Evolutionary conservation across 2,329 filamentous ascomycete species (phyloP), one percentile per base, ranked within the genome.

Genomic region (Cryphonectria radicalis): DNA sequence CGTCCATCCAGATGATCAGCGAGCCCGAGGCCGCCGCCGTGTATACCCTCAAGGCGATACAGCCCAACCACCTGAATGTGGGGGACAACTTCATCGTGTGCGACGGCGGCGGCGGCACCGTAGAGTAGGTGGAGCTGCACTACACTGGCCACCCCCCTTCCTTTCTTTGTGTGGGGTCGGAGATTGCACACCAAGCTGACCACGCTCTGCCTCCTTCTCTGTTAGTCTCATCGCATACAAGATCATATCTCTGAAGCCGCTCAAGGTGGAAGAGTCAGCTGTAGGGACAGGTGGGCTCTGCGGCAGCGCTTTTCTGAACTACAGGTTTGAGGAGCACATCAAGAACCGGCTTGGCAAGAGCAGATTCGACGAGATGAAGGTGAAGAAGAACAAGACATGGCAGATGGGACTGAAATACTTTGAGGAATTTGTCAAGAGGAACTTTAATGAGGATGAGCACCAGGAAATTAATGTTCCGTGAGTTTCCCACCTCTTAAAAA

Each of bases 341-440:
- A 87, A 88, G 75, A 84, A 81, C 69, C 87, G 92, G 1, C 87
- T 95, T 13, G 93, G 93, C 1, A 84, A 86, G 53, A 87, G 87
- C 46, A 84, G 87, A 4, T 94, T 94, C 77, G 88, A 91, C 42
- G 88, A 90, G 80, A 94, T 95, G 91, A 92, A 92, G 78, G 80
- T 88, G 67, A 93, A 92, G 81, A 94, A 94, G 80, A 88, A 87
- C 3, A 94, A 93, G 80, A 93, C 91, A 0, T 95, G 92, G 92
- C 92, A 91, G 79, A 91, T 91, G 89, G 93, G 90, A 1, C 83
- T 95, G 66, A 88, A 89, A 69, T 94, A 94, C 77, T 95, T 94
- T 79, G 93, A 95, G 76, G 92, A 95, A 77, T 94, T 93, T 78
- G 92, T 95, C 19, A 95, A 95, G 81, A 87, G 93, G 19, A 94